A percentile compares a stretch with the other conserved stretches of the same genome.
Evolutionary conservation across 495 filamentous ascomycete species (phyloP).

Genomic region (Entonaema liquescens): DNA sequence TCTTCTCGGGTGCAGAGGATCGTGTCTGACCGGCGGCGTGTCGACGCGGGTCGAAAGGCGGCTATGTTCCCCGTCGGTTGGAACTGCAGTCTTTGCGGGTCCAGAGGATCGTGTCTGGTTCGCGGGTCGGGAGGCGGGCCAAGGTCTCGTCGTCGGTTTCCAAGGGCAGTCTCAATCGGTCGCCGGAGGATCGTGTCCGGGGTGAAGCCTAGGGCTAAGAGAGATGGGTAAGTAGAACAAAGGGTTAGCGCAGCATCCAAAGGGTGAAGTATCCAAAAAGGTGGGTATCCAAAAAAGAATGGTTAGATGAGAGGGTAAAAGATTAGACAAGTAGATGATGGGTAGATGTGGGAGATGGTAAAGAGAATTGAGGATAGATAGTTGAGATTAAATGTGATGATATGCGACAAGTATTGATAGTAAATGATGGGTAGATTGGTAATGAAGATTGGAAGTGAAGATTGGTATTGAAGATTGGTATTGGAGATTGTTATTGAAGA

Average conservation of each 20-base stretch:
- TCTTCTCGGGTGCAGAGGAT: not conserved
- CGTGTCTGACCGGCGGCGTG: not conserved
- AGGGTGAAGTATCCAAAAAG: not conserved
- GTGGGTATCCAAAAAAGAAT: too few species aligned
- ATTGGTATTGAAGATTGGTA: not conserved
- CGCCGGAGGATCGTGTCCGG: conserved; percentile 23
- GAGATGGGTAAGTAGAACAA: not conserved
- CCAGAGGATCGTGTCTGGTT: not conserved
- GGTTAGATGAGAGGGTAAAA: too few species aligned
- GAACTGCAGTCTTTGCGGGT: not conserved
- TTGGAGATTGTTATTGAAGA: too few species aligned
- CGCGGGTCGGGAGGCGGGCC: conserved; percentile 11
- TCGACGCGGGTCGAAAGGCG: conserved; percentile 3
- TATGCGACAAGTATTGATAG: too few species aligned
- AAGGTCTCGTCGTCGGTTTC: not conserved
- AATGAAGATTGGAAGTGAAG: too few species aligned
- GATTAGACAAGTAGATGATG: not conserved
- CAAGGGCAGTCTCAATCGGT: conserved; percentile 6
- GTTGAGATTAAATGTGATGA: too few species aligned
- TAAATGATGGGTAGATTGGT: too few species aligned
- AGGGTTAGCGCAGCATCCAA: not conserved
- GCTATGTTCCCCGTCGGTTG: not conserved
- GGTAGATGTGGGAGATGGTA: not conserved
- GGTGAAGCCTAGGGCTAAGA: not conserved
- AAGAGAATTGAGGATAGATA: too few species aligned